Conservation (phyloP, 495 filamentous ascomycete species). For the Podospora fimiseda region DNA sequence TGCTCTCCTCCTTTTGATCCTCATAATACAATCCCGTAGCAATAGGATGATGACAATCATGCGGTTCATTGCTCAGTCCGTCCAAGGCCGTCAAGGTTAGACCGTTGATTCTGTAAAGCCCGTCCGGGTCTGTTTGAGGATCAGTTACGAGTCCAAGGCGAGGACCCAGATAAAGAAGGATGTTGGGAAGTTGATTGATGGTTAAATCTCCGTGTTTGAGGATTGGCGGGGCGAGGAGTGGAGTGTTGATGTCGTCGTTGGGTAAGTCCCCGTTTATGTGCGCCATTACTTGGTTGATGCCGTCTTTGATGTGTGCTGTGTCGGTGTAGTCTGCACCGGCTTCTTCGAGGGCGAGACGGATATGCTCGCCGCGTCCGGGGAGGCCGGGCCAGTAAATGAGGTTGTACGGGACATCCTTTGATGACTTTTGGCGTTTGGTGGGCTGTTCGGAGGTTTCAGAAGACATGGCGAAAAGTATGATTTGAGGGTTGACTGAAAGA, state of each 20-base stretch:
- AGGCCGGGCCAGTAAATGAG: slow-evolving; percentile 60
- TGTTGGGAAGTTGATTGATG: slow-evolving; percentile 59
- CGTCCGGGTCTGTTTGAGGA: slow-evolving; percentile 37
- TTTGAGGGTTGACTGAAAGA: neutral
- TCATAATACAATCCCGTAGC: slow-evolving; percentile 53
- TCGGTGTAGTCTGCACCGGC: slow-evolving; percentile 55
- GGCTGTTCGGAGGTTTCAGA: slow-evolving; percentile 14
- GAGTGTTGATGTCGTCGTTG: slow-evolving; percentile 46
- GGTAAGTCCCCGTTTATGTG: slow-evolving; percentile 29
- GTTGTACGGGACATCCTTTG: slow-evolving; percentile 43
- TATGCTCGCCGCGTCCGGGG: slow-evolving; percentile 59
- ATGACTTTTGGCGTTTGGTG: slow-evolving; percentile 33
- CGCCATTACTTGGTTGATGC: slow-evolving; percentile 30
- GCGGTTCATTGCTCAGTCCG: slow-evolving; percentile 55
- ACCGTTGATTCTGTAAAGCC: slow-evolving; percentile 45
- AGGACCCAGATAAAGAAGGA: slow-evolving; percentile 54
- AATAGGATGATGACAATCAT: slow-evolving; percentile 64
- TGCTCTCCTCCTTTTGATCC: slow-evolving; percentile 57
- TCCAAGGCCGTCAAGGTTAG: slow-evolving; percentile 63
- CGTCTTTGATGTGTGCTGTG: slow-evolving; percentile 37
- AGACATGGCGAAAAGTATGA: slow-evolving; percentile 6
- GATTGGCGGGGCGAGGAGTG: slow-evolving; percentile 54
- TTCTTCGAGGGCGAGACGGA: slow-evolving; percentile 61
- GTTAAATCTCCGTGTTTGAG: slow-evolving; percentile 52
- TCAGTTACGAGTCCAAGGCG: slow-evolving; percentile 45